A percentile compares a stretch with the other conserved stretches of the same genome.
Conservation (phyloP, 2,329 filamentous ascomycete genomes). For the Raffaelea ambrosiae region DNA sequence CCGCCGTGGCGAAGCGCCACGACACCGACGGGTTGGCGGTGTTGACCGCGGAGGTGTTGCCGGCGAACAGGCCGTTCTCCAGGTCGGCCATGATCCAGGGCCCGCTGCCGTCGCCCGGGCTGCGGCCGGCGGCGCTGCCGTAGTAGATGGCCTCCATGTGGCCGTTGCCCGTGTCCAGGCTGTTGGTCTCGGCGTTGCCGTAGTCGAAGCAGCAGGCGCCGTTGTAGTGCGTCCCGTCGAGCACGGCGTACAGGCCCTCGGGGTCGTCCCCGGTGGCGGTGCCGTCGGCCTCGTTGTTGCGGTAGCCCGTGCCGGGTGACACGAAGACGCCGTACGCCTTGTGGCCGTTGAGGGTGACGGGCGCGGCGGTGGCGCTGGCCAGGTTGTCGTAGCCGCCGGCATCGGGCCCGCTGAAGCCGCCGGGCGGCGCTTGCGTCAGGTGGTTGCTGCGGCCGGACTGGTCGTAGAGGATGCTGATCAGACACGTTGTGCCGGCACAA, state of each 20-base stretch:
- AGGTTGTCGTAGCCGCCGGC: constrained; percentile 50
- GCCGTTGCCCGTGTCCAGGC: constrained; percentile 46
- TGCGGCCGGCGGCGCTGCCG: constrained; percentile 46
- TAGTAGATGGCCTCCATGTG: constrained; percentile 66
- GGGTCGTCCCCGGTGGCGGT: constrained; percentile 45
- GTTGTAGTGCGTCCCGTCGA: constrained; percentile 54
- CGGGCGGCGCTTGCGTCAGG: constrained; percentile 52
- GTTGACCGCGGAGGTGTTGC: constrained; percentile 35
- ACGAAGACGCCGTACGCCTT: constrained; percentile 58
- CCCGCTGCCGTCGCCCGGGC: constrained; percentile 46
- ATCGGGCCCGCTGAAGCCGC: constrained; percentile 48
- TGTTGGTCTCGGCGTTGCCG: constrained; percentile 47
- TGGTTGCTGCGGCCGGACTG: constrained; percentile 55
- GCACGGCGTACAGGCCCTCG: constrained; percentile 52
- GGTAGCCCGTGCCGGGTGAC: constrained; percentile 53
- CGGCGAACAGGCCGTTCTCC: constrained; percentile 59
- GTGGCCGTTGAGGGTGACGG: constrained; percentile 50
- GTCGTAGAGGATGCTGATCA: constrained; percentile 58
- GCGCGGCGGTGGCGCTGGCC: constrained; percentile 50
- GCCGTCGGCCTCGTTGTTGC: constrained; percentile 45
- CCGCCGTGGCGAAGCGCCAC: constrained; percentile 46
- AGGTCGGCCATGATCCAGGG: constrained; percentile 65
- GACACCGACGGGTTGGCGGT: constrained; percentile 41
- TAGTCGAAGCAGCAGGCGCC: constrained; percentile 49
- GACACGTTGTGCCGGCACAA: constrained; percentile 51